phyloP scores from a whole-genome alignment of 2,329 filamentous ascomycete genomes.

The Bipolaris zeicola region DNA sequence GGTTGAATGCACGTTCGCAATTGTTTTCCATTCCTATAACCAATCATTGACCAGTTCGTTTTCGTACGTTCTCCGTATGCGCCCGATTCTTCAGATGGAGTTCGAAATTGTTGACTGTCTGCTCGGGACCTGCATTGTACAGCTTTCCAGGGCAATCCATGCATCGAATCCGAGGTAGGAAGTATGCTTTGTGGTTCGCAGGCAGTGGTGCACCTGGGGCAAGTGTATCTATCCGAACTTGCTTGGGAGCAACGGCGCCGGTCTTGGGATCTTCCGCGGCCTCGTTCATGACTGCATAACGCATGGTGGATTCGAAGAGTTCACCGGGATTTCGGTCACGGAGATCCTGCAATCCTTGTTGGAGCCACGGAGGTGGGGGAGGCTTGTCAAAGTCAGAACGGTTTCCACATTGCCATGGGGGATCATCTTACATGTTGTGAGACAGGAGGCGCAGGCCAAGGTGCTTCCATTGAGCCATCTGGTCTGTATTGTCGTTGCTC shows the following conservation, averaged over 20 bases:
- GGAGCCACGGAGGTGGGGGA: constrained; percentile 85
- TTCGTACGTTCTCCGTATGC: constrained; percentile 59
- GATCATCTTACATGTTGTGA: constrained; percentile 65
- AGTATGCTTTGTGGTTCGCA: constrained; percentile 75
- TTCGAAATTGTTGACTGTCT: constrained; percentile 88
- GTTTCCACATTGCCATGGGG: background rate
- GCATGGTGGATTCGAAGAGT: constrained; percentile 88
- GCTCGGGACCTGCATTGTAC: constrained; percentile 87
- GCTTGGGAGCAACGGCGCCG: constrained; percentile 54
- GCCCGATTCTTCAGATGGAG: constrained; percentile 85
- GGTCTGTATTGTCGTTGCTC: constrained; percentile 45
- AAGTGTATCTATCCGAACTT: constrained; percentile 60
- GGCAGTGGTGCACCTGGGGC: constrained; percentile 59
- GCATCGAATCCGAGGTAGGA: constrained; percentile 87
- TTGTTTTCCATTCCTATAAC: constrained; percentile 6
- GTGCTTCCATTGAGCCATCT: constrained; percentile 68
- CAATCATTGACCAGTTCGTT: constrained; percentile 31
- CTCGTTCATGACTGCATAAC: constrained; percentile 79
- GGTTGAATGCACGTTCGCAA: background rate
- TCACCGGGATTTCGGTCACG: constrained; percentile 75
- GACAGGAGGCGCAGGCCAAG: constrained; percentile 63
- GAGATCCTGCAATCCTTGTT: constrained; percentile 72
- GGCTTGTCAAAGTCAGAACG: constrained; percentile 62
- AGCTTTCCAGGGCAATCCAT: constrained; percentile 91
- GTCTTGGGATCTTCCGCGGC: constrained; percentile 55